Evolutionary conservation across 148 eudicot species (phyloP), one percentile per base, ranked within the genome.

Genomic region (Rhododendron griersonianum): DNA sequence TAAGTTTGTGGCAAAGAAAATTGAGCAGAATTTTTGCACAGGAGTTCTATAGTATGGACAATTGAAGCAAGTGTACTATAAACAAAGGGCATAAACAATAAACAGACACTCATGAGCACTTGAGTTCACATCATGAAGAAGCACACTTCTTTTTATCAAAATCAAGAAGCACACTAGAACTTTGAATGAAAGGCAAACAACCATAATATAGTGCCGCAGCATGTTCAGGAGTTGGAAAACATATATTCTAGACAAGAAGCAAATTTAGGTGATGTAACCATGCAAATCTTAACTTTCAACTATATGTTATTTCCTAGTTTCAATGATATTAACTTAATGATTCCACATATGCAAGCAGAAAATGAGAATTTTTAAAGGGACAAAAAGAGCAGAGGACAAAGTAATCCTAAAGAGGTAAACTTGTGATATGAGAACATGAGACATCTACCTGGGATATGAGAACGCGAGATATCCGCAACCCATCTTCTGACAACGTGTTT

Each of bases 391-490:
- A 25, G 2, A 71, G 76, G 41, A 33, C 8, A 71, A 30, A 71
- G 41, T 33, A 71, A 71, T 30, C 41, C 3, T 71, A 13, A 30
- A 33, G 76, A 71, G 41, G 41, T 30, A 71, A 71, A 71, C 41
- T 35, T 71, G 41, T 71, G 39, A 71, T 30, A 13, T 30, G 18
- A 10, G 15, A 67, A 67, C 33, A 25, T 10, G 2, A 67, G 28
- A 45, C 45, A 78, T 11, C 81, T 91, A 95, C 98, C 98, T 88
- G 95, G 86, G 93, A 90, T 90, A 89, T 87, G 80, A 95, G 92
- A 86, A 88, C 84, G 79, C 90, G 83, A 86, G 90, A 91, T 50
- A 95, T 93, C 76, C 82, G 89, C 84, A 87, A 81, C 81, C 95
- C 93, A 88, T 89, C 81, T 45, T 91, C 94, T 50, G 90, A 85